phyloP scores from a whole-genome alignment of 768 basidiomycete genomes.

The Epithele typhae region DNA sequence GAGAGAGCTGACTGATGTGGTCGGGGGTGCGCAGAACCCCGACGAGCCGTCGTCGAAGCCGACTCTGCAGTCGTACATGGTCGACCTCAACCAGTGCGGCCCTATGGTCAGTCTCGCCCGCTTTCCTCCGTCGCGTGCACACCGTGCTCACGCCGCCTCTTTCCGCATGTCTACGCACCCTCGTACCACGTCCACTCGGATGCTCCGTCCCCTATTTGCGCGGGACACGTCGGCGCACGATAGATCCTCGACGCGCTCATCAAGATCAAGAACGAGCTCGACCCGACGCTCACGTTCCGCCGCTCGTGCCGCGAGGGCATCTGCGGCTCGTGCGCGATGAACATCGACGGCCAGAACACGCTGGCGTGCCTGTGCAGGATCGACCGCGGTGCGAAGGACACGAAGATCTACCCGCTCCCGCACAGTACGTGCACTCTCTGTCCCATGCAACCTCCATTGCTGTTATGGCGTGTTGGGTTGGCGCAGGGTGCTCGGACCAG shows the following conservation, averaged over 20 bases:
- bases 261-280: conserved; percentile 98
- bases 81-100: conserved; percentile 92
- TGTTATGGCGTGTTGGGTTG: no score
- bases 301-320: conserved; percentile 93
- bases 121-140: neutral
- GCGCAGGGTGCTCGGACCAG: no score
- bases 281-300: conserved; percentile 95
- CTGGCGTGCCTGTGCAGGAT: conserved; percentile 96
- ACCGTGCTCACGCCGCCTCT: neutral
- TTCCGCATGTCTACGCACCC: neutral
- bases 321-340: conserved; percentile 98
- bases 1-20: neutral
- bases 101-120: conserved; percentile 66
- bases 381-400: conserved; percentile 71
- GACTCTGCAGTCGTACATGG: conserved; percentile 80
- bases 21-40: conserved; percentile 59
- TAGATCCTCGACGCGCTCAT: conserved; percentile 89
- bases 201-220: neutral
- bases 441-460: no score
- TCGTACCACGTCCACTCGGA: no score
- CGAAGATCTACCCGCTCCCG: conserved; percentile 95
- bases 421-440: conserved; percentile 65
- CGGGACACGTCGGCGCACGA: neutral
- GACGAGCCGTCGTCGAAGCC: conserved; percentile 93
- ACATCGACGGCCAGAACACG: conserved; percentile 97